Base-by-base conservation (phyloP, 2,329 filamentous ascomycete species). In the Nemania bipapillata region DNA sequence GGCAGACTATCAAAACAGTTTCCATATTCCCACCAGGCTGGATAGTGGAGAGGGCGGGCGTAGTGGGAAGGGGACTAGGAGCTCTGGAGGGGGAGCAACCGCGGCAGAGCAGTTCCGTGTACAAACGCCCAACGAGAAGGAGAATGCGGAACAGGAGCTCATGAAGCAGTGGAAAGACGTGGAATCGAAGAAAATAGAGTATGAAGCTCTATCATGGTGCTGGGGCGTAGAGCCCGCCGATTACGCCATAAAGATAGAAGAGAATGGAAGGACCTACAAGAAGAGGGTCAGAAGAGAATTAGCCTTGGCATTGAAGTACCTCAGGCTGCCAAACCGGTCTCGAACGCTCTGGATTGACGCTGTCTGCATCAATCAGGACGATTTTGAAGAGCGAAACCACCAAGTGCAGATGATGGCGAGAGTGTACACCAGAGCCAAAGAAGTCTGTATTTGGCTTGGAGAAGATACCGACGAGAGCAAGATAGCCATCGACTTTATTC, bases 401-500 rank as follows among this genome's bases (percentile, higher is more conserved):
- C 80, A 81, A 65, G 78, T 82, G 2, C 67, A 72, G 30, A 74
- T 78, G 68, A 81, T 82, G 79, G 57, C 74, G 2, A 53, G 63
- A 1, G 79, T 82, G 20, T 82, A 81, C 60, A 72, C 70, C 20
- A 71, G 74, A 17, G 77, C 78, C 0, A 66, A 74, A 24, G 71
- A 75, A 3, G 79, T 79, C 17, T 78, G 72, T 45, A 69, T 79
- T 8, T 79, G 79, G 77, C 72, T 81, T 7, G 81, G 81, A 45
- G 68, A 73, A 11, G 62, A 75, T 1, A 63, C 50, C 6, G 50
- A 54, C 3, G 28, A 75, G 11, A 78, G 75, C 28, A 62, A 63
- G 4, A 68, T 66, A 11, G 80, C 79, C 3, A 74, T 81, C 24
- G 42, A 68, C 1, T 80, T 81, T 68, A 79, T 80, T 47, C 50